A percentile compares a stretch with the other conserved stretches of the same genome.
phyloP scores from a whole-genome alignment of 345 rosid species.

The Citrus australasica region DNA sequence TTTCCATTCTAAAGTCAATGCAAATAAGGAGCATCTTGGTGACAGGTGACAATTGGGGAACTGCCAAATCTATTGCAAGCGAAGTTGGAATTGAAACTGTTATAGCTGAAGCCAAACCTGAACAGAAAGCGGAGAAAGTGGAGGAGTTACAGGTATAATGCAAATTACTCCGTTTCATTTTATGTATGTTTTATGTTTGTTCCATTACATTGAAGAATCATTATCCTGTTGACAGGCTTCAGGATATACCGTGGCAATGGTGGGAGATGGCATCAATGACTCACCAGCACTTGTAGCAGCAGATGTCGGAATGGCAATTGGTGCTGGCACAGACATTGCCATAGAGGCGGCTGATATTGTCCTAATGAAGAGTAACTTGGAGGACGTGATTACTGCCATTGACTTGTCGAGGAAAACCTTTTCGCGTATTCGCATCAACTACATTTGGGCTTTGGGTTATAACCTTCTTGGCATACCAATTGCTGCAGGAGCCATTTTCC shows the following conservation, averaged over 20 bases:
- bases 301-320: slow-evolving; percentile 95
- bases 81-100: slow-evolving; percentile 80
- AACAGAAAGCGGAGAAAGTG: slow-evolving; percentile 85
- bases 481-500: slow-evolving; percentile 85
- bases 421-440: slow-evolving; percentile 80
- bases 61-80: slow-evolving; percentile 77
- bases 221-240: slow-evolving; percentile 37
- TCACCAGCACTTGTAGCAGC: slow-evolving; percentile 93
- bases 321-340: slow-evolving; percentile 94
- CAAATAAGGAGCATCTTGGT: slow-evolving; percentile 77
- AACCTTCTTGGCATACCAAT: slow-evolving; percentile 82
- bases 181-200: background rate
- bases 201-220: background rate
- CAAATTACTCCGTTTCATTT: background rate
- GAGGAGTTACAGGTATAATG: slow-evolving; percentile 71
- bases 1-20: slow-evolving; percentile 80
- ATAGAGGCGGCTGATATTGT: slow-evolving; percentile 97
- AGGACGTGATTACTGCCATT: slow-evolving; percentile 92
- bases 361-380: slow-evolving; percentile 88
- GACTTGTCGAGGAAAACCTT: slow-evolving; percentile 84
- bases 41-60: slow-evolving; percentile 98
- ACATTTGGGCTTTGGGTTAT: slow-evolving; percentile 91
- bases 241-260: slow-evolving; percentile 83
- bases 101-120: slow-evolving; percentile 88
- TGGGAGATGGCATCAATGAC: slow-evolving; percentile 94